Percentiles rank a stretch among this genome's conserved stretches.
Conservation (phyloP, 2,329 filamentous ascomycete genomes). For the Madurella fahalii region DNA sequence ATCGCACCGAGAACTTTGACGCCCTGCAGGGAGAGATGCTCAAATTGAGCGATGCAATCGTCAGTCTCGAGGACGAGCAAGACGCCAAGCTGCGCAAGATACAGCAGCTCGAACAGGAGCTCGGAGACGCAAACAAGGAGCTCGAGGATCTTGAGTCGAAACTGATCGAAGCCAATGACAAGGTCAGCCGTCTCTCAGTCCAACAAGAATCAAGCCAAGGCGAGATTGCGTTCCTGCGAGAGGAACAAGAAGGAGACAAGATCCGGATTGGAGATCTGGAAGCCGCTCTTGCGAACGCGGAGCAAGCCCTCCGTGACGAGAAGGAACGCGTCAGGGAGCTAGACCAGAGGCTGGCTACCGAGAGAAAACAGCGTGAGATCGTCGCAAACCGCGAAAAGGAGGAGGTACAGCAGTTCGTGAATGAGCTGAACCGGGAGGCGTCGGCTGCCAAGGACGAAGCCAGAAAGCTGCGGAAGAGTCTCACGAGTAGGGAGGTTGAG, state of each 20-base stretch:
- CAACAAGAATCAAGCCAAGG: conserved; percentile 89
- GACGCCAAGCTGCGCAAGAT: conserved; percentile 74
- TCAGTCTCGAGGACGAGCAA: conserved; percentile 86
- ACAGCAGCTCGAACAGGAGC: conserved; percentile 75
- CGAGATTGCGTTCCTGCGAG: conserved; percentile 90
- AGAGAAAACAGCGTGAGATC: conserved; percentile 81
- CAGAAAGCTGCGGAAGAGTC: conserved; percentile 72
- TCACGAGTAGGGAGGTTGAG: conserved; percentile 82
- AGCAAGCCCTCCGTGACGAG: conserved; percentile 77
- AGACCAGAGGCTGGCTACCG: conserved; percentile 70
- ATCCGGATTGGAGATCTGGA: conserved; percentile 95
- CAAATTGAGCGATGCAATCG: conserved; percentile 78
- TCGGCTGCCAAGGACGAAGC: conserved; percentile 81
- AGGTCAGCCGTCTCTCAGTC: conserved; percentile 81
- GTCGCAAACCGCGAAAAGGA: conserved; percentile 87
- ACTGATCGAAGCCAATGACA: conserved; percentile 78
- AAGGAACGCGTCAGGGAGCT: conserved; percentile 70
- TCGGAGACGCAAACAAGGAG: conserved; percentile 80
- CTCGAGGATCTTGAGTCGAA: conserved; percentile 81
- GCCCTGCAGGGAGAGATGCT: conserved; percentile 94
- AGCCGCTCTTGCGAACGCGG: conserved; percentile 71
- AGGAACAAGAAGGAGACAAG: conserved; percentile 97
- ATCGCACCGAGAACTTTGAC: conserved; percentile 80
- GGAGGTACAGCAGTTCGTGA: conserved; percentile 88
- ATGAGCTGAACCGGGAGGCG: conserved; percentile 84